A percentile compares a stretch with the other conserved stretches of the same genome.
Evolutionary conservation across 2,329 filamentous ascomycete species (phyloP).

Genomic region (Penicillium sp.): DNA sequence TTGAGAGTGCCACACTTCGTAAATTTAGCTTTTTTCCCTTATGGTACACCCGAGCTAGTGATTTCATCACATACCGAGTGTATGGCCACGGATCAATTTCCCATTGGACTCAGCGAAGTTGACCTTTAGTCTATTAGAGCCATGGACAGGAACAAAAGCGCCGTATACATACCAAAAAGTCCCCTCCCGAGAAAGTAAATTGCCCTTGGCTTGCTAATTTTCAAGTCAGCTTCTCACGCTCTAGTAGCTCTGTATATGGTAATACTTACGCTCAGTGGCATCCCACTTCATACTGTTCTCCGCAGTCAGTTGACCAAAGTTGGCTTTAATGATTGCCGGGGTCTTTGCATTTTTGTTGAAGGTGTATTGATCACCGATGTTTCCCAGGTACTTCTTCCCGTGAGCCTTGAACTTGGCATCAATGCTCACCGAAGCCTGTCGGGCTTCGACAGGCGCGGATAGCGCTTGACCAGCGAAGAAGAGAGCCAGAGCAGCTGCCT

Average conservation of each 20-base stretch:
- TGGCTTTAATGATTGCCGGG: constrained; percentile 59
- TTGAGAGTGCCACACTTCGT: constrained; percentile 42
- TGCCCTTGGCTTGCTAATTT: no score
- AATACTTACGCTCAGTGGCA: constrained; percentile 56
- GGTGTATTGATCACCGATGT: constrained; percentile 53
- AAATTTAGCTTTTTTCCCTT: neutral
- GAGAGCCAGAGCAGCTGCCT: no score
- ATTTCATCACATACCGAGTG: constrained; percentile 42
- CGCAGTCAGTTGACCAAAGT: constrained; percentile 65
- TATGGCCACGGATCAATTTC: constrained; percentile 62
- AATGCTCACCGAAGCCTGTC: no score
- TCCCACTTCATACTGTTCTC: constrained; percentile 67
- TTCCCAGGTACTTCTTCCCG: constrained; percentile 67
- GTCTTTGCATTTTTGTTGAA: constrained; percentile 57
- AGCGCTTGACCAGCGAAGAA: no score
- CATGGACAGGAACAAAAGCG: no score
- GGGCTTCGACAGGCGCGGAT: no score
- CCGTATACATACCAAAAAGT: no score
- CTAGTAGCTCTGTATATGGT: no score
- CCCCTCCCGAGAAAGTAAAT: no score
- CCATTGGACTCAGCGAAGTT: constrained; percentile 39
- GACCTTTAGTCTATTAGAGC: no score
- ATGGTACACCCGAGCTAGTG: no score
- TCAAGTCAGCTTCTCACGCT: no score
- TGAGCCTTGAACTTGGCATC: constrained; percentile 47